Evolutionary conservation across 2,329 filamentous ascomycete species (phyloP).

Genomic region (Byssothecium circinans): DNA sequence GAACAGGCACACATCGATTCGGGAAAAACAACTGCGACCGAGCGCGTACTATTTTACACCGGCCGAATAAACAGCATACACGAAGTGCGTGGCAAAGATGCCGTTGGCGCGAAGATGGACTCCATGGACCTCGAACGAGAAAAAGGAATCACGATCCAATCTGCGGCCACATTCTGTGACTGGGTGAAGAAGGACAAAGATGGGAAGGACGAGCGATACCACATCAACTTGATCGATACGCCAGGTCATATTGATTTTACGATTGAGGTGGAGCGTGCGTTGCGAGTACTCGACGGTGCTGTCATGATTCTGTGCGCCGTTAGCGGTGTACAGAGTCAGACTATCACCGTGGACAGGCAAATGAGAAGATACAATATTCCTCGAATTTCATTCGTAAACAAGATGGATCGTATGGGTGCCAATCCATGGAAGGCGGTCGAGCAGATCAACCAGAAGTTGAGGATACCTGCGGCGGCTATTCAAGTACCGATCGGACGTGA

Average conservation of each 20-base stretch:
- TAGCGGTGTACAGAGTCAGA: constrained; percentile 95
- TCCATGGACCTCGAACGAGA: constrained; percentile 98
- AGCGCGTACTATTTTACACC: constrained; percentile 97
- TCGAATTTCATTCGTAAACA: constrained; percentile 95
- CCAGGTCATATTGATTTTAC: constrained; percentile 99
- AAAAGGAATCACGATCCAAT: constrained; percentile 99
- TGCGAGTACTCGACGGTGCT: constrained; percentile 92
- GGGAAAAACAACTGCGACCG: constrained; percentile 94
- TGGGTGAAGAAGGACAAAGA: constrained; percentile 77
- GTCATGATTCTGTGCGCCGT: constrained; percentile 99
- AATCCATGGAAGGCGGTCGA: constrained; percentile 98
- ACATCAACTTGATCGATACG: constrained; percentile 98
- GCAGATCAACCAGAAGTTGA: constrained; percentile 95
- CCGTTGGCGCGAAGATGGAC: constrained; percentile 98
- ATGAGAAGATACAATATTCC: constrained; percentile 99
- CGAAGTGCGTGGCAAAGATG: constrained; percentile 92
- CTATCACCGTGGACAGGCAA: constrained; percentile 95
- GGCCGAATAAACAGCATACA: constrained; percentile 96
- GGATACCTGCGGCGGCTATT: constrained; percentile 87
- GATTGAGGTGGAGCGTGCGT: constrained; percentile 93
- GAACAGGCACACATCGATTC: constrained; percentile 91
- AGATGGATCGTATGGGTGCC: constrained; percentile 99
- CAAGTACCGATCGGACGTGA: constrained; percentile 94
- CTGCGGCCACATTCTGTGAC: constrained; percentile 95
- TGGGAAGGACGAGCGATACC: constrained; percentile 85